phyloP scores from a whole-genome alignment of 495 filamentous ascomycete species.

The Tuber umbilicatum region DNA sequence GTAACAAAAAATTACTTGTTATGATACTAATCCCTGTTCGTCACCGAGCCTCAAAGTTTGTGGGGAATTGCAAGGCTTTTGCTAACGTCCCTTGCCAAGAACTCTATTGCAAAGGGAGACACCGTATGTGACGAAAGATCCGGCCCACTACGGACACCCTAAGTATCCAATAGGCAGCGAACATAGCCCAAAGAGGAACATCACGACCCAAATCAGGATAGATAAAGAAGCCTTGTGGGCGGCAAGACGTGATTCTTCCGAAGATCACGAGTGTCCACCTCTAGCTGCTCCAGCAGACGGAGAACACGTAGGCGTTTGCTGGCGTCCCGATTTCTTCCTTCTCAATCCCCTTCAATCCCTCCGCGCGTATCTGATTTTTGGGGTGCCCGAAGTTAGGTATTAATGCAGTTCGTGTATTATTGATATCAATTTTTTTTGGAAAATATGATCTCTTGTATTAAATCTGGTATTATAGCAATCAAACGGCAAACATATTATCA shows the following conservation, averaged over 20 bases:
- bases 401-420: neutral
- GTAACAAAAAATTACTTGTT: no score
- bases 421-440: neutral
- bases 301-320: slow-evolving; percentile 30
- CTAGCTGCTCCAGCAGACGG: slow-evolving; percentile 12
- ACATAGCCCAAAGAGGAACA: neutral
- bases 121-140: neutral
- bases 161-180: neutral
- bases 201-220: neutral
- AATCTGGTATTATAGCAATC: neutral
- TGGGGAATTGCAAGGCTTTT: no score
- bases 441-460: neutral
- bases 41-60: no score
- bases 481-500: neutral
- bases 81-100: neutral
- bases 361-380: neutral
- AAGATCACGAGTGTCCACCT: slow-evolving; percentile 7
- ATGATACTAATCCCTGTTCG: no score
- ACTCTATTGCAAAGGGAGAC: neutral
- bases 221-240: slow-evolving; percentile 12
- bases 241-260: slow-evolving; percentile 23
- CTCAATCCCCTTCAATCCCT: neutral
- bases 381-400: neutral
- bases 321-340: slow-evolving; percentile 9
- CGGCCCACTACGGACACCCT: neutral